These are phyloP conservation scores for Galeopsis tetrahit DNA, from an alignment of 257 asterid genomes.

Conservation along the genomic window DNA sequence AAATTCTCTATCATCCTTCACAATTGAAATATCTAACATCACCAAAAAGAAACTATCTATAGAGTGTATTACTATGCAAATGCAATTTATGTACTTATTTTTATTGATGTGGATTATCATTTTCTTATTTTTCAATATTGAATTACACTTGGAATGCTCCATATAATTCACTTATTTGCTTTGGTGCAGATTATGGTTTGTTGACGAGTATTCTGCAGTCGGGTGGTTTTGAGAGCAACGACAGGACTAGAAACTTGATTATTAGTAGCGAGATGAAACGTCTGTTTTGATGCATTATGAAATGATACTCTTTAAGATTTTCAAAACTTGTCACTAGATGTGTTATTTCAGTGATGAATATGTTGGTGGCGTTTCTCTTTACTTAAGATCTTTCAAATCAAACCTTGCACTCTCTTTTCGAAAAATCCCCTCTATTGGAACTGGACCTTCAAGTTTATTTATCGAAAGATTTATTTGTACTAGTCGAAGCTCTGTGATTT, in stretches of 20 bases:
- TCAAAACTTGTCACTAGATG: background rate
- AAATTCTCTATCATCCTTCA: background rate
- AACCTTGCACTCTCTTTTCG: no score
- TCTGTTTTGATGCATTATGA: background rate
- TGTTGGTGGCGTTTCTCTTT: background rate
- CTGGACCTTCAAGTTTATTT: no score
- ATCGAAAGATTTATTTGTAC: no score
- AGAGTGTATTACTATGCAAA: no score
- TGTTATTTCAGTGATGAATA: background rate
- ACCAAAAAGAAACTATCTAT: background rate
- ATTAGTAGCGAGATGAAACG: slow-evolving; percentile 8
- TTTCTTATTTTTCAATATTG: background rate
- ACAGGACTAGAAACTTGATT: slow-evolving; percentile 2
- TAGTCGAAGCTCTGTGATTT: no score
- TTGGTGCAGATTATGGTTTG: slow-evolving; percentile 13
- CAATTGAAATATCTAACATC: background rate
- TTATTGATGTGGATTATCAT: background rate
- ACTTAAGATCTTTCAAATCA: no score
- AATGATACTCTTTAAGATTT: background rate
- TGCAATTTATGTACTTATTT: no score
- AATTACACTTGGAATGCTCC: background rate
- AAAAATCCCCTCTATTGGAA: no score
- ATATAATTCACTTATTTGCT: background rate
- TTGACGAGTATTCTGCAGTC: background rate
- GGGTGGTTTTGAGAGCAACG: background rate